Percentiles rank a stretch among this genome's conserved stretches.
Conservation (phyloP, 306 rosid genomes). For the Acacia melanoxylon region DNA sequence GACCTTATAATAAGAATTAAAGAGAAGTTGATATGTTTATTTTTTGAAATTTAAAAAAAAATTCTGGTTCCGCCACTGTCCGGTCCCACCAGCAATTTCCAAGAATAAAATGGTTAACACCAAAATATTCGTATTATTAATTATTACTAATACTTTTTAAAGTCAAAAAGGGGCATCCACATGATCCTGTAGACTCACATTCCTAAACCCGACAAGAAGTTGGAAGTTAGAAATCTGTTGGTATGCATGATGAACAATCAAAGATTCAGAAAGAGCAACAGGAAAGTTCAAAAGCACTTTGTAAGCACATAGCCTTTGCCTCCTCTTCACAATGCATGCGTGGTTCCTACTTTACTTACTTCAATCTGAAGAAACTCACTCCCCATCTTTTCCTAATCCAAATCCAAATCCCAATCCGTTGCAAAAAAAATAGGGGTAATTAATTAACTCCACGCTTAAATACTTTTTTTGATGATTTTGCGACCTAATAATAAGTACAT, state of each 20-base stretch:
- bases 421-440: not conserved
- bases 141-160: not conserved
- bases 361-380: conserved; percentile 31
- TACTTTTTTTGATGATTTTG: conserved; percentile 36
- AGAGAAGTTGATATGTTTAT: no score
- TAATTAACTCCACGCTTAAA: conserved; percentile 42
- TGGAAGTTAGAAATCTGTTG: conserved; percentile 60
- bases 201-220: conserved; percentile 47
- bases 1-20: no score
- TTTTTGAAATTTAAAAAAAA: no score
- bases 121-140: not conserved
- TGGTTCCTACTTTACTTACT: conserved; percentile 39
- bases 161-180: conserved; percentile 42
- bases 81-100: not conserved
- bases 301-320: conserved; percentile 11
- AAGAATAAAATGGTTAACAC: conserved; percentile 6
- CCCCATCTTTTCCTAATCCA: not conserved
- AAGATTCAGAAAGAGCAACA: conserved; percentile 27
- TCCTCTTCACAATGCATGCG: conserved; percentile 39
- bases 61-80: no score
- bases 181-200: conserved; percentile 20
- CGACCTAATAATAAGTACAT: conserved; percentile 28
- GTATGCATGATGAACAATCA: conserved; percentile 40
- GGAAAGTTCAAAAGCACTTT: conserved; percentile 26
- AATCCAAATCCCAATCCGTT: no score